Conservation (phyloP, 768 basidiomycete genomes). For the Gymnopilus junonius region DNA sequence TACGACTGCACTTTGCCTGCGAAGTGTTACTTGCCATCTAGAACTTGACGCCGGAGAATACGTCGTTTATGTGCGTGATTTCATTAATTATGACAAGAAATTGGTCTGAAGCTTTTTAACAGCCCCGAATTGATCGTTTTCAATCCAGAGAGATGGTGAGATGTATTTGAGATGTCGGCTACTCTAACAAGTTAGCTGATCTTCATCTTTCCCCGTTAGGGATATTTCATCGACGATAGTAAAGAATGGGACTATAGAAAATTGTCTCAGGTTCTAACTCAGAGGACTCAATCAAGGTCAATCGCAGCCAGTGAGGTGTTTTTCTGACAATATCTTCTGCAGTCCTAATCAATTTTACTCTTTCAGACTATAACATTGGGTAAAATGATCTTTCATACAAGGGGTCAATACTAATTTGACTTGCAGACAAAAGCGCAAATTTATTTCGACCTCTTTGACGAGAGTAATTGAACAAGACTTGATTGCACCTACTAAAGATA, state of each 20-base stretch:
- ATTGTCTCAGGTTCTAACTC: slow-evolving; percentile 15
- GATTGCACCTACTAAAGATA: neutral
- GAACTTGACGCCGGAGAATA: slow-evolving; percentile 44
- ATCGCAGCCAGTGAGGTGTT: slow-evolving; percentile 22
- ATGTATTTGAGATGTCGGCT: too few species aligned
- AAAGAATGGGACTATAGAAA: slow-evolving; percentile 15
- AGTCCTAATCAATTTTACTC: neutral
- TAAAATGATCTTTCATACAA: neutral
- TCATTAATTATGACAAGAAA: neutral
- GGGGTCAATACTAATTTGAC: neutral
- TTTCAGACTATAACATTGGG: slow-evolving; percentile 9
- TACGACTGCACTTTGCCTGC: slow-evolving; percentile 26
- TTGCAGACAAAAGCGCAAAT: neutral
- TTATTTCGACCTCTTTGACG: neutral
- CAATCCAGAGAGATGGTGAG: neutral
- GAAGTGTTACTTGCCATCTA: slow-evolving; percentile 40
- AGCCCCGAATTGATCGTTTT: slow-evolving; percentile 8
- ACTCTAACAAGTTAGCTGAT: neutral
- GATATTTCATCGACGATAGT: slow-evolving; percentile 13
- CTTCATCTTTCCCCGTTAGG: neutral
- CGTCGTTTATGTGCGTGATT: slow-evolving; percentile 38
- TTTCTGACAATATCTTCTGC: neutral
- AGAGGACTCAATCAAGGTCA: slow-evolving; percentile 17
- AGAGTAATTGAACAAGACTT: neutral
- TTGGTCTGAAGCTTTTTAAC: neutral